Base-by-base conservation (phyloP, 2,329 filamentous ascomycete species). In the Penicillium sp. region DNA sequence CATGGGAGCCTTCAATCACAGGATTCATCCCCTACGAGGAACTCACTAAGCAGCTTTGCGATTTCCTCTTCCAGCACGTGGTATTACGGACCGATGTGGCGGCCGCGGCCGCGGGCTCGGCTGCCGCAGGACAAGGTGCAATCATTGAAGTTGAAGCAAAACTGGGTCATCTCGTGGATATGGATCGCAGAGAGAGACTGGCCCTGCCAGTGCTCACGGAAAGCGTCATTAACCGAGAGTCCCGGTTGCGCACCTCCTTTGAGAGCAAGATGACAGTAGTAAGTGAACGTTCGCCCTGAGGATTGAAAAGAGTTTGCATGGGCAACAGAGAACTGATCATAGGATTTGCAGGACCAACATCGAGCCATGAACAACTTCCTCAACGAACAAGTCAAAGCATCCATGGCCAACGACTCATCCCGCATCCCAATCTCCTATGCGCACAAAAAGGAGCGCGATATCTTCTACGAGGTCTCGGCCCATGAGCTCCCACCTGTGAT, bases 121-220 rank as follows among this genome's bases (percentile, higher is more conserved):
- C 90, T 66, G 84, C 90, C 20, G 76, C 80, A 15, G 84, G 84
- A 54, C 83, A 85, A 15, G 87, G 86, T 6, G 88, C 92, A 14
- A 85, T 91, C 61, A 88, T 97, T 55, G 95, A 99, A 76, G 90
- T 99, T 56, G 95, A 99, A 78, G 95, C 92, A 10, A 98, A 98
- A 75, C 82, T 98, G 50, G 95, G 95, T 17, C 89, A 87, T 28
- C 82, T 98, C 14, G 85, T 94, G 58, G 88, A 91, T 73, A 87
- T 86, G 71, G 85, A 88, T 61, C 90, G 86, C 6, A 86, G 89
- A 58, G 82, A 88, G 49, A 84, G 91, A n/a, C 79, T 93, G 28
- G 79, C 84, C 10, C 77, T 93, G 10, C 86, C 86, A 5, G 82
- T 95, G 4, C 75, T 83, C 22, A 88, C 90, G 0, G 90, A 95